These are phyloP conservation scores for Diplodia corticola DNA, from an alignment of 2,329 filamentous ascomycete species.

Conservation along the genomic window DNA sequence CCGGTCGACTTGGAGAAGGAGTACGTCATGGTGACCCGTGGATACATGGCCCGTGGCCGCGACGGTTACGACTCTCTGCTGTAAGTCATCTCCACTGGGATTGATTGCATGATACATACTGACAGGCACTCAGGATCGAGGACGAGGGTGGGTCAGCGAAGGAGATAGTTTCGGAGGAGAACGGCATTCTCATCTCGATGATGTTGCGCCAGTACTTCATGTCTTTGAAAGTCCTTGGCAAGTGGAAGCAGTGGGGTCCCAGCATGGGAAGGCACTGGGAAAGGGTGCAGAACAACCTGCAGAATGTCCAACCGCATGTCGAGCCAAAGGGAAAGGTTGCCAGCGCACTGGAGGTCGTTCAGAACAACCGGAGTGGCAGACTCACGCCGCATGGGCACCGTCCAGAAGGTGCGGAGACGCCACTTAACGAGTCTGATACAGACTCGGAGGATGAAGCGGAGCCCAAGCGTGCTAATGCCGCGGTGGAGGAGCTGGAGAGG, in stretches of 20 bases:
- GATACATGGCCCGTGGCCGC: slow-evolving; percentile 87
- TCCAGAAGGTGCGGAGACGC: slow-evolving; percentile 30
- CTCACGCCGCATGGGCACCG: slow-evolving; percentile 23
- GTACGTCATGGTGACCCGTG: slow-evolving; percentile 76
- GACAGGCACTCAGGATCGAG: slow-evolving; percentile 48
- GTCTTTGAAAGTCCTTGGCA: slow-evolving; percentile 75
- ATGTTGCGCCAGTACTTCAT: slow-evolving; percentile 91
- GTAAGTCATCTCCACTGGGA: not conserved
- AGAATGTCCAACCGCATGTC: slow-evolving; percentile 53
- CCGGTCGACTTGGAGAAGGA: slow-evolving; percentile 62
- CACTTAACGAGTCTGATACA: slow-evolving; percentile 32
- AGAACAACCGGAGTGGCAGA: slow-evolving; percentile 1
- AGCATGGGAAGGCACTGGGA: slow-evolving; percentile 66
- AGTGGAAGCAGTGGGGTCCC: slow-evolving; percentile 72
- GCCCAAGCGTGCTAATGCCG: slow-evolving; percentile 48
- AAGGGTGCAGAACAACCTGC: slow-evolving; percentile 62
- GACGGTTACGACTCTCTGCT: slow-evolving; percentile 24
- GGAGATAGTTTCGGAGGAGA: slow-evolving; percentile 81
- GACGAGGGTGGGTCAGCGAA: slow-evolving; percentile 74
- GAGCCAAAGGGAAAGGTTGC: slow-evolving; percentile 37
- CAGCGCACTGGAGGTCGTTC: slow-evolving; percentile 26
- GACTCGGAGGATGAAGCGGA: slow-evolving; percentile 44
- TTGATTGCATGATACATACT: slow-evolving; percentile 40
- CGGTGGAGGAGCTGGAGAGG: slow-evolving; percentile 40
- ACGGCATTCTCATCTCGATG: slow-evolving; percentile 80